Evolutionary conservation across 1,284 basidiomycete species (phyloP).

Genomic region (Heterobasidion annosum): DNA sequence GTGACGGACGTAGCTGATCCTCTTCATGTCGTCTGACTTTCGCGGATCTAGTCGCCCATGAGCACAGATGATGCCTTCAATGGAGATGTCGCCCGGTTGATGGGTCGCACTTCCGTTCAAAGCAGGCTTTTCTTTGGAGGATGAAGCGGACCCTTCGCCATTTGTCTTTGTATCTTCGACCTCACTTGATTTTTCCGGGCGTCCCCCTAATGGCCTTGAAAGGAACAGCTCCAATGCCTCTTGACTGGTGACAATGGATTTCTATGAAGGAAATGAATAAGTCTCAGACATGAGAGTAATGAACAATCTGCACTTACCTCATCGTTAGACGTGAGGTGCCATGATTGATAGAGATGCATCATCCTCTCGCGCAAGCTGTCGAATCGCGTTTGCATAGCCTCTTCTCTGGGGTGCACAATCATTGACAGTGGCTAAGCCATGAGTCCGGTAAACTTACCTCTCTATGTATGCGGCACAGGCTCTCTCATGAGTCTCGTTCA

Average conservation of each 20-base stretch:
- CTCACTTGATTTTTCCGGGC: constrained; percentile 1
- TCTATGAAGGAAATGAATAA: constrained; percentile 23
- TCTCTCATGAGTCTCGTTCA: constrained; percentile 9
- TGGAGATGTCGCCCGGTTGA: constrained; percentile 10
- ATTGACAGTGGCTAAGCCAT: neutral
- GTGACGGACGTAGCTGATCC: constrained; percentile 38
- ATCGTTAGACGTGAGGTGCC: constrained; percentile 40
- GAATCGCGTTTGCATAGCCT: constrained; percentile 34
- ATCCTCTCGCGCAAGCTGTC: constrained; percentile 40
- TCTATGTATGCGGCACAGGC: constrained; percentile 6
- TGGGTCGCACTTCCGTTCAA: neutral
- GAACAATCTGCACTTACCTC: constrained; percentile 30
- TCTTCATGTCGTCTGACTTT: constrained; percentile 55
- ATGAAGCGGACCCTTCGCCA: neutral
- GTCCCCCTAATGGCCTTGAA: constrained; percentile 26
- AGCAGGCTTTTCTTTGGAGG: neutral
- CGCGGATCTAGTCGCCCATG: constrained; percentile 52
- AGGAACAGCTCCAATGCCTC: constrained; percentile 57
- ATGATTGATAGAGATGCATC: constrained; percentile 51
- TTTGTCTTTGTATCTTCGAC: neutral
- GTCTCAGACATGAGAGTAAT: neutral
- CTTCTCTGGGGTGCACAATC: constrained; percentile 27
- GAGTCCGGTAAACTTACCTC: constrained; percentile 3
- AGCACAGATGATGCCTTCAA: constrained; percentile 41
- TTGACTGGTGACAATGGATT: constrained; percentile 49